Base-by-base conservation (phyloP, 1,139 yeast species). In the Blastobotrys indianensis region DNA sequence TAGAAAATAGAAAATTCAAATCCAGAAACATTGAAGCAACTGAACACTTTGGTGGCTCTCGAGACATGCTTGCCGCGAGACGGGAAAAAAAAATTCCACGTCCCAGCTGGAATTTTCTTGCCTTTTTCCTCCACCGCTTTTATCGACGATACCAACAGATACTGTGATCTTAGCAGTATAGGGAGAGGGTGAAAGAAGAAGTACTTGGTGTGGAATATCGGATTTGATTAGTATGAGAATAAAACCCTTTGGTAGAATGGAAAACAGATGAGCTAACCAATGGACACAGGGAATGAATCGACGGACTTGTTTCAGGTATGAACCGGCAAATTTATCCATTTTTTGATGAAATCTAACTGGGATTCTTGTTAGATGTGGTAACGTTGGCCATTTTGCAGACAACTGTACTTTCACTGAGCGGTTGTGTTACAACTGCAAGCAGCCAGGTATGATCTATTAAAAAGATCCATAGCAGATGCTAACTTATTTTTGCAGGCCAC, bases 371-470 rank as follows among this genome's bases (percentile, higher is more conserved):
- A 86, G 85, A 69, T 86, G 95, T 72, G 95, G 95, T 63, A 86
- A 85, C 70, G 77, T 84, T 58, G 95, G 95, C 59, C 95, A 87
- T 74, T 76, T 85, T 63, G 95, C 95, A 54, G 94, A 84, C 65
- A 81, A 77, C 64, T 87, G 96, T 70, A 78, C 80, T 57, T 86
- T 85, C 68, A 76, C 81, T 51, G 86, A 81, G 67, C 82, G 92
- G 72, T 75, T 87, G 64, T 87, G 96, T 72, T 87, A 86, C 82
- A 87, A 87, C 80, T 87, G 96, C 70, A 85, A 83, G 64, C 76
- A 82, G 67, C 62, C 65, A n/a, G 25, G 25, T 20, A 20, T 20
- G 25, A 20, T 59, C 58, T 45, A 5, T 4, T 5, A 31, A 10
- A 8, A 10, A 31, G 32, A 11, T 12, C 8, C 15, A 15, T 4